Conservation (phyloP, 2,329 filamentous ascomycete species). For the Colletotrichum sp. region DNA sequence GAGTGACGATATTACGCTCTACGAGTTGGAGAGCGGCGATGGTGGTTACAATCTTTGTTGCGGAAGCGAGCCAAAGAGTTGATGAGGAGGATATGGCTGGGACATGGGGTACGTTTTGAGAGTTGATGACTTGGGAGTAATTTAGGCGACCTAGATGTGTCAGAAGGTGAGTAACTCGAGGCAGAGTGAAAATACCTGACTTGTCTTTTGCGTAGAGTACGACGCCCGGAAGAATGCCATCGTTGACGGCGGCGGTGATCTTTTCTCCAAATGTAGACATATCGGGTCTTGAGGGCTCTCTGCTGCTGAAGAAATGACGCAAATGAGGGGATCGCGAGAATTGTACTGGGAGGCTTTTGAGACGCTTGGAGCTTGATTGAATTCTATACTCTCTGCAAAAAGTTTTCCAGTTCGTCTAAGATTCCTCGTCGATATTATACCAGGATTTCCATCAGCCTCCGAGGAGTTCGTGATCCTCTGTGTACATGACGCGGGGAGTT, state of each 20-base stretch:
- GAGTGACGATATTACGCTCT: conserved; percentile 49
- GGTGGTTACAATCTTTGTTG: conserved; percentile 51
- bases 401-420: background rate
- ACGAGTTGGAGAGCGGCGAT: conserved; percentile 59
- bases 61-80: conserved; percentile 37
- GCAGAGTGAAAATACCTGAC: background rate
- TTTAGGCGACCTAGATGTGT: background rate
- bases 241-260: background rate
- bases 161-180: background rate
- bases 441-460: background rate
- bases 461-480: background rate
- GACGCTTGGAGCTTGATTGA: background rate
- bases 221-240: background rate
- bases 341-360: background rate
- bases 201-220: conserved; percentile 7
- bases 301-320: background rate
- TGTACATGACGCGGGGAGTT: background rate
- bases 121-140: conserved; percentile 1
- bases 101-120: background rate
- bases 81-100: background rate
- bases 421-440: background rate
- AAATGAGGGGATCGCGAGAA: background rate
- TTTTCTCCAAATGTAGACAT: conserved; percentile 1
- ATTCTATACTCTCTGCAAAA: background rate
- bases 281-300: background rate